phyloP scores from a whole-genome alignment of 495 filamentous ascomycete genomes.

The Podospora conica region DNA sequence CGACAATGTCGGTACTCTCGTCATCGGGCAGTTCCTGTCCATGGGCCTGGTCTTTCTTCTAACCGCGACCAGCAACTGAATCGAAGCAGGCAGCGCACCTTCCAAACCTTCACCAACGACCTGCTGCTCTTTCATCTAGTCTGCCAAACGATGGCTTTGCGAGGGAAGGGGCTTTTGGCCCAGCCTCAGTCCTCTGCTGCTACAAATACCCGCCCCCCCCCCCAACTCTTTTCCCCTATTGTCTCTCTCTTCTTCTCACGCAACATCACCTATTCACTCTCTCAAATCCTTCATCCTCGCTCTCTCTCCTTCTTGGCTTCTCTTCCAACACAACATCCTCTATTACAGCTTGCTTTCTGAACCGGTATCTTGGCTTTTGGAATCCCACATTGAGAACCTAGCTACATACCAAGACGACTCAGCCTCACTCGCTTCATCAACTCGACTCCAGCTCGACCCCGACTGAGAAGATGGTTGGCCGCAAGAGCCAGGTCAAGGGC shows the following conservation, averaged over 20 bases:
- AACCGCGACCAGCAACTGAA: no score
- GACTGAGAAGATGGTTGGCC: background rate
- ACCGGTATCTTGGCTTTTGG: background rate
- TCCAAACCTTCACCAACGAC: background rate
- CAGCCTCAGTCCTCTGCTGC: background rate
- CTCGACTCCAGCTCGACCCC: background rate
- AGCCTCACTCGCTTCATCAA: background rate
- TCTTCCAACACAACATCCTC: background rate
- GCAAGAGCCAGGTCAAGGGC: background rate
- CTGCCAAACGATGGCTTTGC: background rate
- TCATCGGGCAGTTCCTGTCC: no score
- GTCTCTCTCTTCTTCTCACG: background rate
- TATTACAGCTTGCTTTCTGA: background rate
- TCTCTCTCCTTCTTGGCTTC: background rate
- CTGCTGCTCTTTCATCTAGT: background rate
- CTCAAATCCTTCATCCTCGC: background rate
- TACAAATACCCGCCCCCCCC: background rate
- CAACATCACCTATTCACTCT: background rate
- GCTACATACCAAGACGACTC: background rate
- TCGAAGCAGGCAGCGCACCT: no score
- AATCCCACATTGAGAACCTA: background rate
- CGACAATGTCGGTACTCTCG: background rate
- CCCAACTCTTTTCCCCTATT: background rate
- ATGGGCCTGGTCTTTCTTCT: background rate
- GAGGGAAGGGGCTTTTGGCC: background rate